These are phyloP conservation scores for Colletotrichum euphorbiae DNA, from an alignment of 2,329 filamentous ascomycete genomes.

Conservation along the genomic window DNA sequence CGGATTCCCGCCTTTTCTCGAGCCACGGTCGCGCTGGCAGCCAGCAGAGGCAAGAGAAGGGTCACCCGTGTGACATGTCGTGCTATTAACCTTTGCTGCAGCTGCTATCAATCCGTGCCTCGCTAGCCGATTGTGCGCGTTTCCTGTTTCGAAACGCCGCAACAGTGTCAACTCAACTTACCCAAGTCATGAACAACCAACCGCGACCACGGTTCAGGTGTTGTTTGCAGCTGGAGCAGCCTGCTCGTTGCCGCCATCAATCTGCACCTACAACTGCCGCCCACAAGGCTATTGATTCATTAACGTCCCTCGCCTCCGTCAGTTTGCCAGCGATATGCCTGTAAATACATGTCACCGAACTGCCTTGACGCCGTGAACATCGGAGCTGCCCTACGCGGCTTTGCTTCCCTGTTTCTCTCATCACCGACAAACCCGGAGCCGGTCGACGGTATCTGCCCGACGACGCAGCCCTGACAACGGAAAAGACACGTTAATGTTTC, in stretches of 20 bases:
- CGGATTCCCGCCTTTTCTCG: not conserved
- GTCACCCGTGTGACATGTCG: slow-evolving; percentile 35
- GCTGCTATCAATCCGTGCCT: slow-evolving; percentile 8
- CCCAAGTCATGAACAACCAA: slow-evolving; percentile 2
- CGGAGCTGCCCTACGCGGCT: not conserved
- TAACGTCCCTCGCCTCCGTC: not conserved
- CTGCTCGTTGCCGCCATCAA: not conserved
- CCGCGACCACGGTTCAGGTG: not conserved
- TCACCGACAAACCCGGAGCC: slow-evolving; percentile 11
- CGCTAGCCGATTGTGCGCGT: slow-evolving; percentile 27
- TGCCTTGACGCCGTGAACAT: not conserved
- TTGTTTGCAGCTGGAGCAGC: slow-evolving; percentile 1
- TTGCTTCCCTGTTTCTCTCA: not conserved
- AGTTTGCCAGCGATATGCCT: not conserved
- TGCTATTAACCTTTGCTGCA: slow-evolving; percentile 40
- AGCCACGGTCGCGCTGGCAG: not conserved
- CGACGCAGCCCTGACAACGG: slow-evolving; percentile 12
- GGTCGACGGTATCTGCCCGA: slow-evolving; percentile 8
- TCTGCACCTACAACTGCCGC: not conserved
- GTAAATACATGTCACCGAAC: not conserved
- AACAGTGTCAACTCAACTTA: slow-evolving; percentile 14
- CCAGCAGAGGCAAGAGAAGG: slow-evolving; percentile 13
- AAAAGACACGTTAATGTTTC: slow-evolving; percentile 32
- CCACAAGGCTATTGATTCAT: not conserved
- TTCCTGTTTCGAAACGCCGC: slow-evolving; percentile 37